Conservation (phyloP, 2,329 filamentous ascomycete genomes). For the Pleoardoris graminearum region DNA sequence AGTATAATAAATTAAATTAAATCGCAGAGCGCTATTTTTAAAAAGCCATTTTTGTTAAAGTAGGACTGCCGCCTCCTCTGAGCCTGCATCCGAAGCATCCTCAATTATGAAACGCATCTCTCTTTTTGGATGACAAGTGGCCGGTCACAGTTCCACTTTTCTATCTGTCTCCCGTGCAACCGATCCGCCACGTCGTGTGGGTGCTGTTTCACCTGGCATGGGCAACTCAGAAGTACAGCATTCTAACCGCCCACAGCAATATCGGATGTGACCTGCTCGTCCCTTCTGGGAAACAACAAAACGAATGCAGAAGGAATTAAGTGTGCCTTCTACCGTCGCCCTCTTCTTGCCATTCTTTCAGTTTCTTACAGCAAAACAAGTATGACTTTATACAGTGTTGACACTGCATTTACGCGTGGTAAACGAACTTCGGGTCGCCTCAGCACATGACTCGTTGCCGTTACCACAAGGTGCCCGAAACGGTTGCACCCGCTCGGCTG, state of each 20-base stretch:
- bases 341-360: no score
- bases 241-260: no score
- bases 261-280: no score
- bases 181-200: not conserved
- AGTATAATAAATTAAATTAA: no score
- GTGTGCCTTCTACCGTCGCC: no score
- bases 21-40: no score
- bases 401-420: not conserved
- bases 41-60: not conserved
- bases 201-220: not conserved
- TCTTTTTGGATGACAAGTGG: not conserved
- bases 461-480: not conserved
- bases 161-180: not conserved
- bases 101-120: not conserved
- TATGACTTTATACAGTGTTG: no score
- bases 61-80: not conserved
- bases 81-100: not conserved
- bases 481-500: slow-evolving; percentile 1
- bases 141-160: not conserved
- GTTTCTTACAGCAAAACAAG: no score
- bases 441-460: not conserved
- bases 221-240: no score
- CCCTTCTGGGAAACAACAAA: no score
- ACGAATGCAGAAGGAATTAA: no score
- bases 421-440: no score